Base-by-base conservation (phyloP, 129 eudicot species). In the Scalesia atractyloides region DNA sequence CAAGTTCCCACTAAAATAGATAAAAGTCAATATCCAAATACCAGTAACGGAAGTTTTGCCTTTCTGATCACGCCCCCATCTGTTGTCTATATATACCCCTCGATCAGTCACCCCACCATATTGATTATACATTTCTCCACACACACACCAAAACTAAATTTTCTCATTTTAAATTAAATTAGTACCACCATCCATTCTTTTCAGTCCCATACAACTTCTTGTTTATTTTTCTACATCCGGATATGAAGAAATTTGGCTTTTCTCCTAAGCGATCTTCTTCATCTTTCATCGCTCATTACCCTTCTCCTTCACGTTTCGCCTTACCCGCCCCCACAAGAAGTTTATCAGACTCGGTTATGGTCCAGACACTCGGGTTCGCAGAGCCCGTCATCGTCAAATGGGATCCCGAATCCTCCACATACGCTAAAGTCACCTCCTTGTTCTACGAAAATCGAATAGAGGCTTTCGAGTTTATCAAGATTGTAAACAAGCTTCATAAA, bases 361-460 rank as follows among this genome's bases (percentile, higher is more conserved):
- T 69, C 6, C 79, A 82, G 41, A 86, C 82, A 0, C 82, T 88
- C 3, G 88, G 68, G 19, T 6, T 73, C 14, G 88, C 81, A 0
- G 96, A 89, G 66, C 83, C 87, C 2, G 20, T 84, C 3, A 77
- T 89, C 76, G 73, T 48, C 44, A 89, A 84, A 80, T 89, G 96
- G 96, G 73, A 85, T 34, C 76, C 83, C 2, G 86, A 81, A 13
- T n/a, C 85, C 26, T 81, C 95, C 11, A 57, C 82, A 37, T 76
- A 69, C 44, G 85, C 89, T 18, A 81, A 79, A 3, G 86, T 86
- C 61, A 86, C 96, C 15, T 89, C 96, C 4, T 84, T 89, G 22
- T 86, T 86, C 77, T 66, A 86, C 75, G 85, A 86, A 17, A 86
- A 80, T 66, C 89, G 85, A 0, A 50, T 52, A 7, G 96, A 86